phyloP scores from a whole-genome alignment of 2,329 filamentous ascomycete genomes.

The Sclerotinia trifoliorum region DNA sequence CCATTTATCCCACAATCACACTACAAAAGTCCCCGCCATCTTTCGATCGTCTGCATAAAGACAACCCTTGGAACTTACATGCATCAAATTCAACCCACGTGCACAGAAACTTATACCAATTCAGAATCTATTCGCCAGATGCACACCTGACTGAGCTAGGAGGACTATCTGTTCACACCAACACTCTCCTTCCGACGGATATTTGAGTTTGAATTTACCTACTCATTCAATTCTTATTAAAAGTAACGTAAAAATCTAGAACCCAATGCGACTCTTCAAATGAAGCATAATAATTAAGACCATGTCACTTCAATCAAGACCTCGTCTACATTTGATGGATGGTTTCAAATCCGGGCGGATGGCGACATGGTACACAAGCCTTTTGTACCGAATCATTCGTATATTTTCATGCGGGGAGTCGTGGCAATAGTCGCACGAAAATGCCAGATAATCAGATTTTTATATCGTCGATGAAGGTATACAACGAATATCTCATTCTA shows the following conservation, averaged over 20 bases:
- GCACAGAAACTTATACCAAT: background rate
- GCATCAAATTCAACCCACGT: slow-evolving; percentile 15
- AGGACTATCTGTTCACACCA: background rate
- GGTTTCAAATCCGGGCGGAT: background rate
- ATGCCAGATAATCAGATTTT: slow-evolving; percentile 20
- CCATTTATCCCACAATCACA: slow-evolving; percentile 10
- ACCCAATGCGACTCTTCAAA: background rate
- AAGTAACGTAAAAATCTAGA: background rate
- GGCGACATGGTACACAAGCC: slow-evolving; percentile 3
- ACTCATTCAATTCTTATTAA: background rate
- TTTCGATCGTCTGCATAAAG: slow-evolving; percentile 10
- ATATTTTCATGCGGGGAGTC: background rate
- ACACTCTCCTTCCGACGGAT: background rate
- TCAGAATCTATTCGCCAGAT: background rate
- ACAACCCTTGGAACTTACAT: slow-evolving; percentile 14
- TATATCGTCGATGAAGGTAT: background rate
- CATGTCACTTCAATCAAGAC: background rate
- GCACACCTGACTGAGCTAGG: background rate
- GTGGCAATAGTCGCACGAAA: slow-evolving; percentile 19
- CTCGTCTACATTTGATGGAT: background rate
- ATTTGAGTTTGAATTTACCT: too few relatives aligned
- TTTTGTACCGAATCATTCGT: background rate
- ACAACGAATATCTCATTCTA: background rate
- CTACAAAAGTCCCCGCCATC: slow-evolving; percentile 1
- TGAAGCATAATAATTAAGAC: background rate